Percentiles rank a stretch among this genome's conserved stretches.
Conservation (phyloP, 2,329 filamentous ascomycete genomes). For the Aspergillus sp. region DNA sequence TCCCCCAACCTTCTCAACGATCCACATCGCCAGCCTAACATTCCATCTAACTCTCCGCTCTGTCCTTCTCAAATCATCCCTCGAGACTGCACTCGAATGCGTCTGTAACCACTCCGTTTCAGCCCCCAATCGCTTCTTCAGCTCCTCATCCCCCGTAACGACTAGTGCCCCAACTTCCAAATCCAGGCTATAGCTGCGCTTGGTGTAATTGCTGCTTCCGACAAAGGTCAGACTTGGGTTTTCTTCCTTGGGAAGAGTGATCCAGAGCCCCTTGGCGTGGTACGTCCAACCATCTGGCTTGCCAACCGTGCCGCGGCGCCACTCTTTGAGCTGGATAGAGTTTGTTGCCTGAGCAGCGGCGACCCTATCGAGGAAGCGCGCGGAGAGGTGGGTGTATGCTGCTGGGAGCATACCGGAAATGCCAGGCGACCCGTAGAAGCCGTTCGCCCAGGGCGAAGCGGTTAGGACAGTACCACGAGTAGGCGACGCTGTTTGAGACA, state of each 20-base stretch:
- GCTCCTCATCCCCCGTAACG: constrained; percentile 70
- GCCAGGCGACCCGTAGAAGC: constrained; percentile 86
- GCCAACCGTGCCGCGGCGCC: constrained; percentile 78
- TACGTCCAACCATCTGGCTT: constrained; percentile 91
- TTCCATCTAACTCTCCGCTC: constrained; percentile 83
- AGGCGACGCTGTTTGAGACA: constrained; percentile 28
- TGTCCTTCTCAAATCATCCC: constrained; percentile 75
- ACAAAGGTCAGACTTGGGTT: constrained; percentile 78
- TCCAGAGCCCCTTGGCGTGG: constrained; percentile 94
- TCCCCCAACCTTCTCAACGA: constrained; percentile 80
- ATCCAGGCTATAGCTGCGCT: constrained; percentile 87
- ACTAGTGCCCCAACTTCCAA: constrained; percentile 86
- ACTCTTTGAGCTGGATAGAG: constrained; percentile 77
- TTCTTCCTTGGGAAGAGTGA: constrained; percentile 61
- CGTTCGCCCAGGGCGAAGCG: constrained; percentile 89
- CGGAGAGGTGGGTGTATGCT: constrained; percentile 86
- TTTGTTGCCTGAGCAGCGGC: constrained; percentile 52
- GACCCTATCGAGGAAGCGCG: constrained; percentile 72
- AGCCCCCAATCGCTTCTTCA: constrained; percentile 71
- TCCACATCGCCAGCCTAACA: constrained; percentile 90
- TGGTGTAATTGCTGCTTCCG: constrained; percentile 94
- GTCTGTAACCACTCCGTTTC: constrained; percentile 81
- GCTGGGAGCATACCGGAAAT: constrained; percentile 87
- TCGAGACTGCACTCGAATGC: constrained; percentile 66
- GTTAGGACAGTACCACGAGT: constrained; percentile 79